These are phyloP conservation scores for Cyberlindnera mycetangii DNA, from an alignment of 805 yeast genomes.

Conservation along the genomic window DNA sequence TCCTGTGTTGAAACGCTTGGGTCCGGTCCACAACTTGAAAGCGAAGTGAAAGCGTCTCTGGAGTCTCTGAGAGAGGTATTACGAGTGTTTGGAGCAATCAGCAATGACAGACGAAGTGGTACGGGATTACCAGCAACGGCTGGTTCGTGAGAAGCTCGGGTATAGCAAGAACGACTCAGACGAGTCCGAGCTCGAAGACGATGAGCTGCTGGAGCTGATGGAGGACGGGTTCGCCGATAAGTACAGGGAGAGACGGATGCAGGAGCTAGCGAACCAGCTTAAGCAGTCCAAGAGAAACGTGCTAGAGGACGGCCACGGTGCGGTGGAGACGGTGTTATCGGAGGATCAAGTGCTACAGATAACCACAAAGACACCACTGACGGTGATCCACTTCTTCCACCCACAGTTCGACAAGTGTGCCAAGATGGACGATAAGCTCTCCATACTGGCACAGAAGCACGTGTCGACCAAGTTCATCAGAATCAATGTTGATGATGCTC, in stretches of 20 bases:
- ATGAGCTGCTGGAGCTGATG: constrained; percentile 43
- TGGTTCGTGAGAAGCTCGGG: constrained; percentile 23
- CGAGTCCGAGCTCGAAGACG: constrained; percentile 33
- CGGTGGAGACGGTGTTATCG: constrained; percentile 37
- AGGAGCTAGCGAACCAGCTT: constrained; percentile 48
- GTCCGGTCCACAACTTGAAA: constrained; percentile 1
- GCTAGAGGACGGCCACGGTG: constrained; percentile 41
- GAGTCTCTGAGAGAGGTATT: constrained; percentile 2
- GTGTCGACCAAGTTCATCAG: constrained; percentile 49
- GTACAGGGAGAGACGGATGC: constrained; percentile 63
- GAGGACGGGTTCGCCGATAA: constrained; percentile 45
- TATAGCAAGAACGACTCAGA: constrained; percentile 9
- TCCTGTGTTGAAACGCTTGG: not conserved
- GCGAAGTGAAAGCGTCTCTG: not conserved
- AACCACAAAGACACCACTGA: constrained; percentile 40
- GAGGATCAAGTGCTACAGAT: constrained; percentile 58
- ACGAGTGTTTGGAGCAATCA: constrained; percentile 5
- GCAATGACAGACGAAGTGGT: constrained; percentile 9
- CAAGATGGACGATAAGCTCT: constrained; percentile 49
- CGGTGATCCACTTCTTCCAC: constrained; percentile 63
- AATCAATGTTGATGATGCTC: constrained; percentile 62
- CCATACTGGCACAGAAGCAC: constrained; percentile 55
- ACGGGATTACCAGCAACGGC: constrained; percentile 40
- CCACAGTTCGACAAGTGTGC: constrained; percentile 59
- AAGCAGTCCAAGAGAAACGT: constrained; percentile 33